Percentiles rank a stretch among this genome's conserved stretches.
Evolutionary conservation across 495 filamentous ascomycete genomes (phyloP).

Genomic region (Xylaria flabelliformis): DNA sequence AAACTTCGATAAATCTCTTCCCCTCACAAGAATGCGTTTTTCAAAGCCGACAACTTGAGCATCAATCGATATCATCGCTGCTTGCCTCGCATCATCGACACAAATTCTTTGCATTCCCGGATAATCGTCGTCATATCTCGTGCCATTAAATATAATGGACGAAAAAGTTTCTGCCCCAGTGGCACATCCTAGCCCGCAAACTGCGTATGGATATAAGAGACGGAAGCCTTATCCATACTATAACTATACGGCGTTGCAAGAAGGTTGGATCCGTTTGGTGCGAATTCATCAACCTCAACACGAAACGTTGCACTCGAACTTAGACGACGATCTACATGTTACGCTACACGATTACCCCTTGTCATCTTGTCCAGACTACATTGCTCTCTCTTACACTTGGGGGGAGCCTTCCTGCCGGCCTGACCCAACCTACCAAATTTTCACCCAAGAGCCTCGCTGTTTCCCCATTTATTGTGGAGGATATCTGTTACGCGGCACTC

Average conservation of each 20-base stretch:
- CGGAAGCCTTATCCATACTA: neutral
- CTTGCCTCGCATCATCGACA: neutral
- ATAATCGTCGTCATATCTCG: neutral
- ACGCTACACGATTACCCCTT: constrained; percentile 6
- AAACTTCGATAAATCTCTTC: neutral
- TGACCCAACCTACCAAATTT: neutral
- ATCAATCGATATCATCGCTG: neutral
- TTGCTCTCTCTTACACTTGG: constrained; percentile 14
- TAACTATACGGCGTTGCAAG: neutral
- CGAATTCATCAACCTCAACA: neutral
- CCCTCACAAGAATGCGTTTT: neutral
- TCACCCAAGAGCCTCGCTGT: neutral
- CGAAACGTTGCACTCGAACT: neutral
- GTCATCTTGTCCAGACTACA: constrained; percentile 5
- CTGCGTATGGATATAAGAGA: neutral
- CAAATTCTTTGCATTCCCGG: neutral
- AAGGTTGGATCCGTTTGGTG: neutral
- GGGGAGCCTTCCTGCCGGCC: neutral
- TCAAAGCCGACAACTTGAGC: neutral
- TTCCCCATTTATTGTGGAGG: neutral
- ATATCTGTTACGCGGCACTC: neutral
- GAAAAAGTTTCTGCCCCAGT: neutral
- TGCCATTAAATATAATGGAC: neutral
- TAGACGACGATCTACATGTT: constrained; percentile 8
- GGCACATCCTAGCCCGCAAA: neutral